phyloP scores from a whole-genome alignment of 2,329 filamentous ascomycete species.

The Aspergillus sp. region DNA sequence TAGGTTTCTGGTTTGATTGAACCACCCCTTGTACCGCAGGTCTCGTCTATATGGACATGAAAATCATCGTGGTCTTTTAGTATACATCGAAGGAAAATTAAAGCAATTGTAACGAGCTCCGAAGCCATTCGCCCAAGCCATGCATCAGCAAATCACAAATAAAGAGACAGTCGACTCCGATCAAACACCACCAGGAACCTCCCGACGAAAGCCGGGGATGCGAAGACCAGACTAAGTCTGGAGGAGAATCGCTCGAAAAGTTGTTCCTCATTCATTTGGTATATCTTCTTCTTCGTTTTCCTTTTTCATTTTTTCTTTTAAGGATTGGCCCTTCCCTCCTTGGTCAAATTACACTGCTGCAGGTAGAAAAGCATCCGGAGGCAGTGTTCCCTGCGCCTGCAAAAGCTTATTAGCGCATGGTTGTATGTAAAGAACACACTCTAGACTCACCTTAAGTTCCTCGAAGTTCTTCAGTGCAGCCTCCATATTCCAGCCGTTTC shows the following conservation, averaged over 20 bases:
- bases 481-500: slow-evolving; percentile 78
- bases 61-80: slow-evolving; percentile 21
- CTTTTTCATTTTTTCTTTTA: neutral
- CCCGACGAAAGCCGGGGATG: neutral
- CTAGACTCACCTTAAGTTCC: slow-evolving; percentile 65
- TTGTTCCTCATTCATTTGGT: neutral
- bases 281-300: neutral
- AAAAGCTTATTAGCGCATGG: slow-evolving; percentile 22
- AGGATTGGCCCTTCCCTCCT: neutral
- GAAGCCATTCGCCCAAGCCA: slow-evolving; percentile 36
- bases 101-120: slow-evolving; percentile 20
- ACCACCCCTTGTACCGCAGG: neutral
- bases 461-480: slow-evolving; percentile 74
- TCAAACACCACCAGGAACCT: slow-evolving; percentile 6
- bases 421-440: neutral
- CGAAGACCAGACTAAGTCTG: neutral
- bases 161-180: slow-evolving; percentile 11
- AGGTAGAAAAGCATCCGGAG: slow-evolving; percentile 52
- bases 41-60: slow-evolving; percentile 23
- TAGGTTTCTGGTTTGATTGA: neutral
- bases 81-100: slow-evolving; percentile 19
- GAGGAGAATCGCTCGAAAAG: neutral
- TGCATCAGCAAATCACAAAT: slow-evolving; percentile 27
- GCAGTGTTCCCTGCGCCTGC: slow-evolving; percentile 46
- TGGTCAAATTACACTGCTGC: neutral